Base-by-base conservation (phyloP, 441 rosid genomes). In the Erysimum pusillum region DNA sequence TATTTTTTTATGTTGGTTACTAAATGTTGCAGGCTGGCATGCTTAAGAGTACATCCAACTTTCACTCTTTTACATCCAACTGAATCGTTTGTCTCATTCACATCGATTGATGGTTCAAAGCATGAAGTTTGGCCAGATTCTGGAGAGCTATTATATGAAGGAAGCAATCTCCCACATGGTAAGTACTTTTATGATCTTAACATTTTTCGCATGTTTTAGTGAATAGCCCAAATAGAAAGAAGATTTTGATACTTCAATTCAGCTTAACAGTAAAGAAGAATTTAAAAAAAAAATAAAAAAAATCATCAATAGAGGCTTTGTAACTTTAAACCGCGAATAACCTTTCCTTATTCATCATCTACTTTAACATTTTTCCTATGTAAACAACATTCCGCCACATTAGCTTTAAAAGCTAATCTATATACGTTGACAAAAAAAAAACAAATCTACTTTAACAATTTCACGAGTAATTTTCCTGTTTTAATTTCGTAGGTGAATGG, bases 81-180 rank as follows among this genome's bases (percentile, higher is more conserved):
- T 1, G 96, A 91, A 39, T 48, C 92, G 60, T 88, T 86, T 58
- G 69, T 95, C 81, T 80, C 86, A 7, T 95, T 93, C 79, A 90
- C 90, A 57, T 85, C 98, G 45, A 57, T 85, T 5, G 84, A 88
- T 77, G 99, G 98, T 39, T 78, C 88, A 61, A 91, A 88, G 82
- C 92, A 89, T 67, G 97, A 95, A 82, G 83, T 93, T 80, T 84
- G 87, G 91, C 97, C 96, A 1, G 96, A 88, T 46, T 83, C 85
- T 35, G 90, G 82, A 44, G 90, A 89, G 71, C 83, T 77, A 63
- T 42, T 82, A 68, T 89, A 76, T 78, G 86, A 85, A 81, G 93
- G 91, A 66, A 76, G 87, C 80, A 83, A 63, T 64, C 83, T 85
- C 46, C 97, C 98, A 53, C 79, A 92, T 34, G 97, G 97, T 89